Conservation (phyloP, 495 filamentous ascomycete genomes). For the Aspergillus avenaceus region DNA sequence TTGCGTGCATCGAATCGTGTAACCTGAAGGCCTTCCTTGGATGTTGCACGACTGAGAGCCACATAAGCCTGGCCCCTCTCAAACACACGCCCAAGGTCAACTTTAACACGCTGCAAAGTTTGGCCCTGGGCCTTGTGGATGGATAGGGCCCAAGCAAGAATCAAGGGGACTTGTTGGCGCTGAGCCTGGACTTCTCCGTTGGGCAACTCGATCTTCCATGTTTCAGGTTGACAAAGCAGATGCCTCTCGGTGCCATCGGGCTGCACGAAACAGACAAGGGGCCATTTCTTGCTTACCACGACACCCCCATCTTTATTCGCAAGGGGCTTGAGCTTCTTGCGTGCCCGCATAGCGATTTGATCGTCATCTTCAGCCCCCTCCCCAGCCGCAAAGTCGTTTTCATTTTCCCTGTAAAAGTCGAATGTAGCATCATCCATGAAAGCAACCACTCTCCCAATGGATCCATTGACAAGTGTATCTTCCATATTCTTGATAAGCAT, state of each 20-base stretch:
- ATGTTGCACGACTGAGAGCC: conserved; percentile 70
- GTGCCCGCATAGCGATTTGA: conserved; percentile 38
- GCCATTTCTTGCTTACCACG: conserved; percentile 52
- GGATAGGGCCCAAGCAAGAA: conserved; percentile 92
- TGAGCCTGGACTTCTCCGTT: conserved; percentile 91
- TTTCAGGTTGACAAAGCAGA: conserved; percentile 78
- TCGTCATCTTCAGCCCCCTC: conserved; percentile 37
- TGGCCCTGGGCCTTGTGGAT: conserved; percentile 99
- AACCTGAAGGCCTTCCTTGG: conserved; percentile 83
- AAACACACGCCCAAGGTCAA: conserved; percentile 87
- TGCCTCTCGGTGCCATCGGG: conserved; percentile 74
- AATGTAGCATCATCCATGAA: conserved; percentile 86
- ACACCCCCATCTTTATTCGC: conserved; percentile 33
- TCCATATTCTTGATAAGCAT: conserved; percentile 99
- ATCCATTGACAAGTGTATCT: conserved; percentile 88
- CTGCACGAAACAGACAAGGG: conserved; percentile 75
- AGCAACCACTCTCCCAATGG: conserved; percentile 74
- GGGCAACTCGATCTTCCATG: conserved; percentile 95
- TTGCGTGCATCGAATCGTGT: conserved; percentile 82
- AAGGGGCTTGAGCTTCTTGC: conserved; percentile 46
- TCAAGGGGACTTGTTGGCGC: conserved; percentile 61
- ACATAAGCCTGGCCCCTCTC: conserved; percentile 80
- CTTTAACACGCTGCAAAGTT: conserved; percentile 90
- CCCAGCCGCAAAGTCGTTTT: conserved; percentile 47
- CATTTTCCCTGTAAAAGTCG: conserved; percentile 55